Conservation (phyloP, 2,329 filamentous ascomycete species). For the Diaporthe humulicola region DNA sequence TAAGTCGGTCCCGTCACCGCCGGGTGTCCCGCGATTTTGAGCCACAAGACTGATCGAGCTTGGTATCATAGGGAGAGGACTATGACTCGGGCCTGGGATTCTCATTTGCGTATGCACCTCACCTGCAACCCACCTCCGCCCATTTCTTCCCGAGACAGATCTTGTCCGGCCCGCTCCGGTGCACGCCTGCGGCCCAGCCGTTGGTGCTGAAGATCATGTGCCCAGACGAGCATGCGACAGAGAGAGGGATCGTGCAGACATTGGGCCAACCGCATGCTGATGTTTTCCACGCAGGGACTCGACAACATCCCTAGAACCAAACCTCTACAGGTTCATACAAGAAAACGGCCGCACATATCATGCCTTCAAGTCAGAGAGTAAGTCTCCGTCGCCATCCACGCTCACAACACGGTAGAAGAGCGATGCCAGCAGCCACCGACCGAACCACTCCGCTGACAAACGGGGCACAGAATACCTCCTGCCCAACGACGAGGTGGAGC, state of each 20-base stretch:
- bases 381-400: constrained; percentile 25
- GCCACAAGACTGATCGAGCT: not conserved
- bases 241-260: not conserved
- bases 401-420: not conserved
- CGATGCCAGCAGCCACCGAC: not conserved
- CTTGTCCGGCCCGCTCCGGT: not conserved
- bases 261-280: not conserved
- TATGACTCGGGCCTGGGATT: constrained; percentile 34
- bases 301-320: constrained; percentile 47
- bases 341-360: constrained; percentile 50
- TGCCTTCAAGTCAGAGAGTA: constrained; percentile 49
- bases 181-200: not conserved
- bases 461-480: constrained; percentile 47
- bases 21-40: not conserved
- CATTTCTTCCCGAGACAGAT: too few species aligned
- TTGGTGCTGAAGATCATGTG: not conserved
- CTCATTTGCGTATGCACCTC: constrained; percentile 30
- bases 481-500: constrained; percentile 50
- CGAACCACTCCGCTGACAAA: not conserved
- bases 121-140: not conserved
- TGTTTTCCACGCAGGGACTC: constrained; percentile 43
- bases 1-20: not conserved
- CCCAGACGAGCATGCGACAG: not conserved
- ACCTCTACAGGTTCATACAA: constrained; percentile 46
- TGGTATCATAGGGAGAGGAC: constrained; percentile 27